Base-by-base conservation (phyloP, 2,329 filamentous ascomycete species). In the Ophiostoma angusticollis region DNA sequence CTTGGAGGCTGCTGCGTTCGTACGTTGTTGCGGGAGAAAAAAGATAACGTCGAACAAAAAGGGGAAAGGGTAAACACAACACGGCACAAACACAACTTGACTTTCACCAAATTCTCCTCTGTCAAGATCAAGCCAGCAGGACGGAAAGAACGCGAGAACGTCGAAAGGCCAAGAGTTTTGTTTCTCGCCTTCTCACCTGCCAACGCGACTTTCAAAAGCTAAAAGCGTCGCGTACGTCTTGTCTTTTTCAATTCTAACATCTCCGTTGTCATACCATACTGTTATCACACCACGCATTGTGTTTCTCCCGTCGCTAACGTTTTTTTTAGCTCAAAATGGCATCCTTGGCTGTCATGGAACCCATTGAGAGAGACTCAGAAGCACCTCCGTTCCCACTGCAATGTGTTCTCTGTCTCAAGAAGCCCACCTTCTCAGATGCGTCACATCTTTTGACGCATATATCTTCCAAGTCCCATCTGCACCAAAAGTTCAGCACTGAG, bases 391-490 rank as follows among this genome's bases (percentile, higher is more conserved):
- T 86, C 43, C 76, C 81, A 41, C 74, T 95, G 35, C 63, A 75
- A 49, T 96, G 89, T 72, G 78, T 70, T 52, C 79, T 94, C 49
- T 96, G 89, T 56, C 80, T 82, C 25, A 84, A 80, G 49, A 72
- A 71, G 44, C 84, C 84, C 28, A 72, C 62, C 22, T 95, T 95
- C 61, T 93, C 85, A 40, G 89, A 96, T 58, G 68, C 86, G 31
- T 94, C 87, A 24, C 89, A 95, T 58, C 67, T 95, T 27, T 73
- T 96, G 54, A 96, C 89, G 11, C 89, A 96, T 55, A 75, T 95
- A 45, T 77, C 82, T 43, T 95, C 87, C 47, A 95, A 95, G 56
- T 81, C 82, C n/a, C 89, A 96, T 56, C 65, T 95, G 24, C 78
- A 85, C 43, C 74, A 84, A 54, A 78, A 84, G 52, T 93, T 87